Evolutionary conservation across 768 basidiomycete species (phyloP).

Genomic region (Pleurotus platypus): DNA sequence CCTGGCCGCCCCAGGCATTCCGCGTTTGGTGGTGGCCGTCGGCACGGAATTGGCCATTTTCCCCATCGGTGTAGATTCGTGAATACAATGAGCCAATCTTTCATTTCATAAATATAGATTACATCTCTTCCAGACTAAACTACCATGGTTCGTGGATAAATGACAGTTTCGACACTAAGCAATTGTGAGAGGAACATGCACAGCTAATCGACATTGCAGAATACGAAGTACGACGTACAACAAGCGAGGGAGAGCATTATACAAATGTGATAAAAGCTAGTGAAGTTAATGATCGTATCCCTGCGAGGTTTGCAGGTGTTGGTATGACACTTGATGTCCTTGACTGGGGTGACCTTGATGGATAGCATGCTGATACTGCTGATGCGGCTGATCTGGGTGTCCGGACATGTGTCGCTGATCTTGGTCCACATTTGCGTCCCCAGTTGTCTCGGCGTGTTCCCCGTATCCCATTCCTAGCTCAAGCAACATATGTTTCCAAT

Average conservation of each 20-base stretch:
- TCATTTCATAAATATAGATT: neutral
- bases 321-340: slow-evolving; percentile 8
- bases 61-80: slow-evolving; percentile 59
- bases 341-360: neutral
- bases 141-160: neutral
- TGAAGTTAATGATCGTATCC: slow-evolving; percentile 5
- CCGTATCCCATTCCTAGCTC: slow-evolving; percentile 60
- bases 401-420: slow-evolving; percentile 9
- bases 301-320: slow-evolving; percentile 4
- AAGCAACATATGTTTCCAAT: slow-evolving; percentile 73
- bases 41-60: slow-evolving; percentile 59
- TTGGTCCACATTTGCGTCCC: neutral
- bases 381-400: slow-evolving; percentile 9
- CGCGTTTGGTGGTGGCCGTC: slow-evolving; percentile 65
- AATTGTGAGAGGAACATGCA: too few relatives aligned
- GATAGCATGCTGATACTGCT: slow-evolving; percentile 4
- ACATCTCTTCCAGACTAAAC: neutral
- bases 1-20: slow-evolving; percentile 54
- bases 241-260: neutral
- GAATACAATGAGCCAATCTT: slow-evolving; percentile 5
- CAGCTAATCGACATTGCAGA: too few relatives aligned
- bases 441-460: slow-evolving; percentile 33
- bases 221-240: neutral
- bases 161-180: too few relatives aligned
- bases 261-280: neutral